phyloP scores from a whole-genome alignment of 140 eudicot genomes.

The Bidens hawaiensis region DNA sequence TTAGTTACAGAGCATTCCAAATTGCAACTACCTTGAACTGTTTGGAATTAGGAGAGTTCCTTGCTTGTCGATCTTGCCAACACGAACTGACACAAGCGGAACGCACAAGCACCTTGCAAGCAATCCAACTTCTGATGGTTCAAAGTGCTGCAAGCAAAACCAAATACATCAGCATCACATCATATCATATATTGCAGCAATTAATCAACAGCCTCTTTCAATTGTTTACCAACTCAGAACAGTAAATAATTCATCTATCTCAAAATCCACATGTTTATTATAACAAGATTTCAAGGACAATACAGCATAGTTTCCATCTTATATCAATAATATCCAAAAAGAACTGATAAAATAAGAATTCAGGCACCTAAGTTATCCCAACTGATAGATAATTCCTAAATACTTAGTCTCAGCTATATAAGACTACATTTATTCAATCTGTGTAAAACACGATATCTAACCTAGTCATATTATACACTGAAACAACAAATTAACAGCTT shows the following conservation, averaged over 20 bases:
- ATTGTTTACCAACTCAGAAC: background rate
- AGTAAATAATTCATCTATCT: background rate
- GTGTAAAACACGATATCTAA: too few species aligned
- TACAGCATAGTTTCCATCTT: background rate
- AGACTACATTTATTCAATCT: too few species aligned
- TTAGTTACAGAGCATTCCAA: background rate
- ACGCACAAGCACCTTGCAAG: conserved; percentile 84
- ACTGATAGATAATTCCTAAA: background rate
- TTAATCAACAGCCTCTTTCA: background rate
- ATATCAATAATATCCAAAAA: background rate
- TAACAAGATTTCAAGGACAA: conserved; percentile 1
- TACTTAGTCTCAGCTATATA: too few species aligned
- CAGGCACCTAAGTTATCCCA: background rate
- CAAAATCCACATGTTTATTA: background rate
- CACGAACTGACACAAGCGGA: conserved; percentile 86
- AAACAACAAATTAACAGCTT: too few species aligned
- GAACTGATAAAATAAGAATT: background rate
- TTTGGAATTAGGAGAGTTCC: conserved; percentile 68
- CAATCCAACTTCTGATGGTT: conserved; percentile 86
- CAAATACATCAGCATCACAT: background rate
- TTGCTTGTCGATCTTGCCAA: conserved; percentile 79
- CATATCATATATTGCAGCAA: background rate
- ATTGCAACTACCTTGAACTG: conserved; percentile 58
- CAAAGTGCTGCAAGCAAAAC: conserved; percentile 59
- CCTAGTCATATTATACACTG: too few species aligned